Base-by-base conservation (phyloP, 2,329 filamentous ascomycete species). In the Epichloe festucae region DNA sequence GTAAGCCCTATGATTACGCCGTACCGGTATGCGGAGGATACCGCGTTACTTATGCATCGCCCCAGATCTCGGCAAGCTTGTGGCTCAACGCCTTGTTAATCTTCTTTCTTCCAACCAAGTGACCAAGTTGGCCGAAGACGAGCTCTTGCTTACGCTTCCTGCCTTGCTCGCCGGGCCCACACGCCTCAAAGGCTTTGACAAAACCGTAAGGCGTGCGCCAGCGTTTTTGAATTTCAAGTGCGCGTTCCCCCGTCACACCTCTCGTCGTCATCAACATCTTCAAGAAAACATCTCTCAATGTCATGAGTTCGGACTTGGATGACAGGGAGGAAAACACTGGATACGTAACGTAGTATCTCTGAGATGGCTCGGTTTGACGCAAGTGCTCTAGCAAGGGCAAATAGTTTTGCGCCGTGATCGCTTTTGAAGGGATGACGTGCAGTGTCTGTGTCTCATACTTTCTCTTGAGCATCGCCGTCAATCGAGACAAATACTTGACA, bases 231-330 rank as follows among this genome's bases (percentile, higher is more conserved):
- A 93, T 88, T 66, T 88, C 86, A 5, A 90, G 66, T 0, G 87
- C 87, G 59, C 86, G 87, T 58, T 90, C 86, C 84, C 85, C 85
- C 1, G 84, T 87, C 12, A 93, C 73, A 1, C 85, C 85, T 51
- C 77, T 77, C 2, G 79, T 87, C 56, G 84, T 88, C 86, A 93
- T 89, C 46, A 93, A 74, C 86, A 93, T 91, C 66, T 90, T 90
- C 27, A 93, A 69, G 58, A 80, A 91, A 0, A 90, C 66, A 59
- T 93, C 87, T 51, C 85, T 74, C 10, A 91, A 69, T 0, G 85
- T 87, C 58, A 89, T 77, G 53, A 77, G 77, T 49, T 87, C 84
- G 0, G 84, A 87, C 65, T 93, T 93, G 8, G 83, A 87, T 1
- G 81, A 81, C 44, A 91, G 68, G 1, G 81, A 81, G 0, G 82